Evolutionary conservation across 163 green algal species (phyloP).

Genomic region (Prototheca stagnorum): DNA sequence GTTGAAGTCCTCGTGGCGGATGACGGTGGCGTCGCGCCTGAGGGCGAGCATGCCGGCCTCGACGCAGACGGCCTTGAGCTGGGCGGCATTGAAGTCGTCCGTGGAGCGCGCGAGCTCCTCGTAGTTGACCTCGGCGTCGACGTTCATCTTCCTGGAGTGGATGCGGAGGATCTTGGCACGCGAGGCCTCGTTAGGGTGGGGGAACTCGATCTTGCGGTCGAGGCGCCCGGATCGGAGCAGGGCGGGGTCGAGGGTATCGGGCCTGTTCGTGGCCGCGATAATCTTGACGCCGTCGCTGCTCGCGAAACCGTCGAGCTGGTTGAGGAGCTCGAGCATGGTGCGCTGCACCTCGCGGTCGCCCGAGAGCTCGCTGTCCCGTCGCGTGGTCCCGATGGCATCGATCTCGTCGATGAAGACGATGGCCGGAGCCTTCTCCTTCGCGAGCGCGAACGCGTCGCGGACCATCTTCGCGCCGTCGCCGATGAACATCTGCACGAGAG

Average conservation of each 20-base stretch:
- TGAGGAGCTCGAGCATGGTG: constrained; percentile 98
- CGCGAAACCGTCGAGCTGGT: constrained; percentile 95
- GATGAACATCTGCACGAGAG: constrained; percentile 99
- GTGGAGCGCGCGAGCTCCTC: constrained; percentile 90
- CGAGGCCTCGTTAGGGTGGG: constrained; percentile 91
- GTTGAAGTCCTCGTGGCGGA: constrained; percentile 95
- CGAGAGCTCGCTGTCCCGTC: constrained; percentile 85
- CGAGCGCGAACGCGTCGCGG: constrained; percentile 88
- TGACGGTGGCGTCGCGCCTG: constrained; percentile 64
- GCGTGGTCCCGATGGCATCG: constrained; percentile 93
- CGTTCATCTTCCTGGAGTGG: constrained; percentile 95
- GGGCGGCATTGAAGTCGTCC: constrained; percentile 98
- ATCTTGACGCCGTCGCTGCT: constrained; percentile 90
- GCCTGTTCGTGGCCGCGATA: constrained; percentile 94
- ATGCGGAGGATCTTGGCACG: constrained; percentile 94
- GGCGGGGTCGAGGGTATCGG: constrained; percentile 95
- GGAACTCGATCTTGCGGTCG: constrained; percentile 99
- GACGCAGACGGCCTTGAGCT: constrained; percentile 94
- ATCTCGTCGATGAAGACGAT: constrained; percentile 99
- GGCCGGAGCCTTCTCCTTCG: constrained; percentile 92
- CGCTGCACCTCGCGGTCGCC: constrained; percentile 95
- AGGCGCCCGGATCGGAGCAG: constrained; percentile 92
- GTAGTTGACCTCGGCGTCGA: constrained; percentile 88
- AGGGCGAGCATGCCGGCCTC: constrained; percentile 99
- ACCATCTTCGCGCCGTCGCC: constrained; percentile 97